These are phyloP conservation scores for Stagonosporopsis rhizophila DNA, from an alignment of 2,329 filamentous ascomycete species.

Conservation along the genomic window DNA sequence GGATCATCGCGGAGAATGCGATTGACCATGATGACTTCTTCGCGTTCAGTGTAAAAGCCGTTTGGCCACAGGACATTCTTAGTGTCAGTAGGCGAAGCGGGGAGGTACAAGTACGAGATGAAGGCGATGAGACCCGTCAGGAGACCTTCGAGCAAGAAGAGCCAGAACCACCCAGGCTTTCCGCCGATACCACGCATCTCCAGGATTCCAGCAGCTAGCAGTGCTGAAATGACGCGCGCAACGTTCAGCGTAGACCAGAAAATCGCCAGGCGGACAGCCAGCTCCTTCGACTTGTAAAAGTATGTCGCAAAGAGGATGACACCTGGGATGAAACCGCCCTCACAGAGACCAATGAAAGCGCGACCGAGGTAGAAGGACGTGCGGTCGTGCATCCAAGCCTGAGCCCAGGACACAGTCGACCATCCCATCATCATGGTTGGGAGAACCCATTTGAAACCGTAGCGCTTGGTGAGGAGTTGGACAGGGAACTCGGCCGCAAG, in stretches of 20 bases:
- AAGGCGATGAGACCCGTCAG: slow-evolving; percentile 41
- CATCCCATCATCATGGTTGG: slow-evolving; percentile 55
- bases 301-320: slow-evolving; percentile 73
- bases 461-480: slow-evolving; percentile 53
- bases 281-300: slow-evolving; percentile 75
- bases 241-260: slow-evolving; percentile 73
- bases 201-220: slow-evolving; percentile 62
- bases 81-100: slow-evolving; percentile 59
- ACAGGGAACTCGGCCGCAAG: slow-evolving; percentile 62
- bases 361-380: slow-evolving; percentile 52
- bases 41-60: slow-evolving; percentile 70
- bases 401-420: slow-evolving; percentile 63
- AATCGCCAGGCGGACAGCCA: slow-evolving; percentile 69
- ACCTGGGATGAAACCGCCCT: slow-evolving; percentile 65
- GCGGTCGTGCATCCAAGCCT: slow-evolving; percentile 67
- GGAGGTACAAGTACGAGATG: slow-evolving; percentile 46
- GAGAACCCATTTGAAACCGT: slow-evolving; percentile 53
- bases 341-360: slow-evolving; percentile 52
- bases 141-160: slow-evolving; percentile 55
- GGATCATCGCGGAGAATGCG: slow-evolving; percentile 64
- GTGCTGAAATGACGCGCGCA: slow-evolving; percentile 62
- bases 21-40: slow-evolving; percentile 74
- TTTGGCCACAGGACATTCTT: slow-evolving; percentile 51
- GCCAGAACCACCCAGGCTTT: slow-evolving; percentile 62
- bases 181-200: slow-evolving; percentile 58